Conservation (phyloP, 208 protist species). For the Histomonas meleagridis region DNA sequence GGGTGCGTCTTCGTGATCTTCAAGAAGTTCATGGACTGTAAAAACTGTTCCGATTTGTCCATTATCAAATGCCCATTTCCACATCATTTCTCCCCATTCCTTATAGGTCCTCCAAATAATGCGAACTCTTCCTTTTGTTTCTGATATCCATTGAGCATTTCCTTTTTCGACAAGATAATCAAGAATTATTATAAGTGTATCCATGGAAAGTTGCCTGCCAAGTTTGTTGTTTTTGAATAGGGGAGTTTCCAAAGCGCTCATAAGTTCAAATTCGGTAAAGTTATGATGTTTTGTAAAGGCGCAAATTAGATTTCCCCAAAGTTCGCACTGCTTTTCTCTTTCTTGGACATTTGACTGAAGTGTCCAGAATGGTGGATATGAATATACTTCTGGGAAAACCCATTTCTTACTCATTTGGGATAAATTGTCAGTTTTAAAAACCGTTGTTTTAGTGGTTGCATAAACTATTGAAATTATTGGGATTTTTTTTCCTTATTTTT, state of each 20-base stretch:
- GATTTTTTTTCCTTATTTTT: no score
- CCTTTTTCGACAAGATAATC: background rate
- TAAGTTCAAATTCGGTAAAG: background rate
- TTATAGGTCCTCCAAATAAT: background rate
- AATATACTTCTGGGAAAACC: background rate
- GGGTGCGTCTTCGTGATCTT: no score
- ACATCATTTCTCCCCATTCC: background rate
- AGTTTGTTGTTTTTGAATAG: background rate
- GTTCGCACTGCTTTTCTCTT: background rate
- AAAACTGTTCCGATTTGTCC: no score
- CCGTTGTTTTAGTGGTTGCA: no score
- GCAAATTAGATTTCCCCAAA: background rate
- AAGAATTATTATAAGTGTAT: background rate
- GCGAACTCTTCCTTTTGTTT: background rate
- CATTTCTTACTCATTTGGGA: no score
- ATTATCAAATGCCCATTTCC: no score
- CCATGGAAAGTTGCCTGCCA: background rate
- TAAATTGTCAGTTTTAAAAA: no score
- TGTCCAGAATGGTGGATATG: conserved; percentile 27
- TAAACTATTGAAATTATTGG: no score
- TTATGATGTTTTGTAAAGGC: background rate
- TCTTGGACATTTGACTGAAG: background rate
- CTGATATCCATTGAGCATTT: background rate
- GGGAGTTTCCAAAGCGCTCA: background rate
- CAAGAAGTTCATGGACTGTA: no score